Evolutionary conservation across 2,329 filamentous ascomycete genomes (phyloP).

Genomic region (Pseudocercospora musae): DNA sequence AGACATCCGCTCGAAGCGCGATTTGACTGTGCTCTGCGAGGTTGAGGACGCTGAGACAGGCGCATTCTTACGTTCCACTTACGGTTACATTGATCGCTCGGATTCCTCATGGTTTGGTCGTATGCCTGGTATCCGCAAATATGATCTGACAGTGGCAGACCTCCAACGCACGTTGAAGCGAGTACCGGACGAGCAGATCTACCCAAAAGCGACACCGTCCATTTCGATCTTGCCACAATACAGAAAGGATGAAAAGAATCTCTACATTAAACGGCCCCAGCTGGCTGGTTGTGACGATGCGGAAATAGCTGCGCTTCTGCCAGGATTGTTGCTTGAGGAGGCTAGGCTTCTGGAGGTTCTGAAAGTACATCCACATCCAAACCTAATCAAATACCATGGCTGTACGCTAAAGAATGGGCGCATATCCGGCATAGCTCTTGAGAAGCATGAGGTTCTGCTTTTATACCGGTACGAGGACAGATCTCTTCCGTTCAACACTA

Average conservation of each 20-base stretch:
- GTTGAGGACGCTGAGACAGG: constrained; percentile 1
- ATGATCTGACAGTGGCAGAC: constrained; percentile 2
- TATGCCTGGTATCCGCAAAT: constrained; percentile 3
- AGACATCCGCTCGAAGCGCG: not conserved
- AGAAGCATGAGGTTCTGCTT: not conserved
- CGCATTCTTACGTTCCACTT: constrained; percentile 1
- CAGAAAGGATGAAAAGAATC: not conserved
- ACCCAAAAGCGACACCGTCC: not conserved
- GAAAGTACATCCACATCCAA: not conserved
- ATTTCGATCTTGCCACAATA: not conserved
- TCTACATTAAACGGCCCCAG: constrained; percentile 4
- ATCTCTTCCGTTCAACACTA: not conserved
- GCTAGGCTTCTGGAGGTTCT: constrained; percentile 3
- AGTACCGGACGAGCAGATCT: not conserved
- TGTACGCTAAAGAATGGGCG: not conserved
- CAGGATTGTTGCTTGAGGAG: constrained; percentile 6
- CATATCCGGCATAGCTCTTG: not conserved
- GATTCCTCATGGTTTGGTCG: constrained; percentile 4
- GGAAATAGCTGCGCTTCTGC: constrained; percentile 1
- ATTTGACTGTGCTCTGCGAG: not conserved
- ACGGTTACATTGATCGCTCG: not conserved
- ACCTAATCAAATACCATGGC: not conserved
- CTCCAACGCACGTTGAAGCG: not conserved
- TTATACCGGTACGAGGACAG: constrained; percentile 3
- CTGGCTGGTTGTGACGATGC: not conserved